A percentile compares a stretch with the other conserved stretches of the same genome.
These are phyloP conservation scores for Pseudogymnoascus sp. DNA, from an alignment of 2,329 filamentous ascomycete genomes.

Conservation along the genomic window DNA sequence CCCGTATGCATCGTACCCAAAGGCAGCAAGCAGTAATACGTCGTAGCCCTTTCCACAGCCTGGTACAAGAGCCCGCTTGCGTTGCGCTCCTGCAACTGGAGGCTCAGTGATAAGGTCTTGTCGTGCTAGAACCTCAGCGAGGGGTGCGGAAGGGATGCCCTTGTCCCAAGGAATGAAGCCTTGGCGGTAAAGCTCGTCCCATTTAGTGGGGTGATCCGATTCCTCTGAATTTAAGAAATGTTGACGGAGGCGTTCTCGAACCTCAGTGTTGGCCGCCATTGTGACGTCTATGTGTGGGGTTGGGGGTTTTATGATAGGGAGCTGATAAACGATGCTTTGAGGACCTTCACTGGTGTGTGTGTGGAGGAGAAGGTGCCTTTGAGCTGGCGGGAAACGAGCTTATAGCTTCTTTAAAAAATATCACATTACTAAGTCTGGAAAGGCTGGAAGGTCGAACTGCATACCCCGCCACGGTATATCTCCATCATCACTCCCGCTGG, in stretches of 20 bases:
- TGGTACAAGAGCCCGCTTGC: slow-evolving; percentile 59
- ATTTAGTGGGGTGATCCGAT: slow-evolving; percentile 27
- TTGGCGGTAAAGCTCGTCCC: slow-evolving; percentile 42
- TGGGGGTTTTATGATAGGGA: not conserved
- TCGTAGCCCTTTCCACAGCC: slow-evolving; percentile 80
- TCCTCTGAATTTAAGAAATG: slow-evolving; percentile 21
- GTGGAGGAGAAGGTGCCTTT: not conserved
- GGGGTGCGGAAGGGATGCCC: slow-evolving; percentile 43
- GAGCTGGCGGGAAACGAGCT: not conserved
- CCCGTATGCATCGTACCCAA: slow-evolving; percentile 71
- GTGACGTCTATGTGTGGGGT: not conserved
- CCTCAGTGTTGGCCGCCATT: slow-evolving; percentile 13
- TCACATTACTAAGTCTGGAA: not conserved
- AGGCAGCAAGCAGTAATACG: slow-evolving; percentile 62
- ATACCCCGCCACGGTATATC: not conserved
- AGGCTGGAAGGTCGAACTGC: not conserved
- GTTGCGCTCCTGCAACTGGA: slow-evolving; percentile 20
- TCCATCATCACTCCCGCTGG: not conserved
- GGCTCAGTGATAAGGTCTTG: slow-evolving; percentile 35
- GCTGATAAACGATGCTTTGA: not conserved
- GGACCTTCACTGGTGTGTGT: not conserved
- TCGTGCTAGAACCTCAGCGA: slow-evolving; percentile 45
- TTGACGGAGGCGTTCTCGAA: slow-evolving; percentile 19
- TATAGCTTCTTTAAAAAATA: not conserved
- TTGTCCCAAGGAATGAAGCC: slow-evolving; percentile 48